Evolutionary conservation across 805 yeast species (phyloP).

Genomic region (Ogataea saltuana): DNA sequence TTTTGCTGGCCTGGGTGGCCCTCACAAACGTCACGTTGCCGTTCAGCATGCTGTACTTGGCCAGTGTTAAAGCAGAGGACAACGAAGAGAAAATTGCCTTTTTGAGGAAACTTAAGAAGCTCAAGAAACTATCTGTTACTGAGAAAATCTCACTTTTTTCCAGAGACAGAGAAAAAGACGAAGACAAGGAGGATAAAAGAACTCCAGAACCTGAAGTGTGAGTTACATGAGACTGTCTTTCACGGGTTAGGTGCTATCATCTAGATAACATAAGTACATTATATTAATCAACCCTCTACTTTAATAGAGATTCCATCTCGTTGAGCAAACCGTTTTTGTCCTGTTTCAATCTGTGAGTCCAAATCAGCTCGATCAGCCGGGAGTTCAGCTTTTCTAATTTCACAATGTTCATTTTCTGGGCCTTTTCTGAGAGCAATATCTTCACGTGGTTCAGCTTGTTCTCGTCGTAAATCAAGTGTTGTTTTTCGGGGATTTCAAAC

Average conservation of each 20-base stretch:
- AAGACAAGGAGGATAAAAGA: not conserved
- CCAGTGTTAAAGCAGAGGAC: conserved; percentile 16
- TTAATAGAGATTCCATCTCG: conserved; percentile 32
- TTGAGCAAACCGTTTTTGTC: conserved; percentile 43
- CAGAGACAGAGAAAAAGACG: not conserved
- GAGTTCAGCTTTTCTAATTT: conserved; percentile 66
- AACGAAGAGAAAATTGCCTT: conserved; percentile 16
- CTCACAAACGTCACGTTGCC: conserved; percentile 47
- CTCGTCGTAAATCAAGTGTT: conserved; percentile 36
- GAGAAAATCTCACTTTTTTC: conserved; percentile 1
- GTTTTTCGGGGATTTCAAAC: conserved; percentile 27
- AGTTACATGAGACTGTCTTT: no score
- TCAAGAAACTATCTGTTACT: conserved; percentile 5
- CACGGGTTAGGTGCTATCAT: not conserved
- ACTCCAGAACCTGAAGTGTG: no score
- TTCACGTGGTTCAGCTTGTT: conserved; percentile 33
- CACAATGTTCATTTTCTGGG: conserved; percentile 50
- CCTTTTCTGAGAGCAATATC: conserved; percentile 36
- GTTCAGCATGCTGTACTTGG: conserved; percentile 29
- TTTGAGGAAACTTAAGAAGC: conserved; percentile 16
- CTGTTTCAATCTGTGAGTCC: conserved; percentile 60
- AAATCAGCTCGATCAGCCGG: conserved; percentile 65
- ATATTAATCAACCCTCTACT: no score
- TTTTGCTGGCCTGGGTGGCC: conserved; percentile 60
- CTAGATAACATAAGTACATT: conserved; percentile 1